These are phyloP conservation scores for Salix viminalis DNA, from an alignment of 345 rosid genomes.

Conservation along the genomic window DNA sequence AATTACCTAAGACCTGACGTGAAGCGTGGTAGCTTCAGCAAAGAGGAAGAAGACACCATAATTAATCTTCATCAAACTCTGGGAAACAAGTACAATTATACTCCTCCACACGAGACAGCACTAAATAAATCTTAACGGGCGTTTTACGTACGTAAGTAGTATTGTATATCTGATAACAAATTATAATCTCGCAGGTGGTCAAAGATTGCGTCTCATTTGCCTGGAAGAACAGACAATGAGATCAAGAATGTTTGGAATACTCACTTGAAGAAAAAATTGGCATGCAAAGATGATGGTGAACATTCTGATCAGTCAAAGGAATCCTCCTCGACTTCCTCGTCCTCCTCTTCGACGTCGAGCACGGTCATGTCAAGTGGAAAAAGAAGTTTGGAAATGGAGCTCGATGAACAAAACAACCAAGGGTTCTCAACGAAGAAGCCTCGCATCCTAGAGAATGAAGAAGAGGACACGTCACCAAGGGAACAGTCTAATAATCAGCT, in stretches of 20 bases:
- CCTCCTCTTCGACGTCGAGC: slow-evolving; percentile 29
- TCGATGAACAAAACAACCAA: slow-evolving; percentile 9
- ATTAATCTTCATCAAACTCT: slow-evolving; percentile 49
- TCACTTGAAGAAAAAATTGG: slow-evolving; percentile 57
- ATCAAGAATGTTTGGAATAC: slow-evolving; percentile 92
- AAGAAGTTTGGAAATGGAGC: background rate
- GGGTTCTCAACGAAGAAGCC: slow-evolving; percentile 23
- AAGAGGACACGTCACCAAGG: background rate
- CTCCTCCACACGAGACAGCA: background rate
- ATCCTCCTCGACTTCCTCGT: slow-evolving; percentile 27
- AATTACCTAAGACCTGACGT: slow-evolving; percentile 88
- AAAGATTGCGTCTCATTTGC: slow-evolving; percentile 67
- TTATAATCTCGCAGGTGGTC: slow-evolving; percentile 64
- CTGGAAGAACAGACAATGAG: slow-evolving; percentile 93
- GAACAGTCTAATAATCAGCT: background rate
- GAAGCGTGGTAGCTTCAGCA: slow-evolving; percentile 71
- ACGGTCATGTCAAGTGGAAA: slow-evolving; percentile 8
- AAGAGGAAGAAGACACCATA: slow-evolving; percentile 67
- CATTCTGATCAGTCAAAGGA: slow-evolving; percentile 15
- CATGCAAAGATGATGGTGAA: slow-evolving; percentile 4
- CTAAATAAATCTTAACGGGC: background rate
- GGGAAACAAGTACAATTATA: slow-evolving; percentile 66
- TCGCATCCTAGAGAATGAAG: background rate
- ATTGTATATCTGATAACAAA: background rate
- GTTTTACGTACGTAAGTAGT: background rate